Conservation (phyloP, 345 rosid species). For the Cardamine occulta region DNA sequence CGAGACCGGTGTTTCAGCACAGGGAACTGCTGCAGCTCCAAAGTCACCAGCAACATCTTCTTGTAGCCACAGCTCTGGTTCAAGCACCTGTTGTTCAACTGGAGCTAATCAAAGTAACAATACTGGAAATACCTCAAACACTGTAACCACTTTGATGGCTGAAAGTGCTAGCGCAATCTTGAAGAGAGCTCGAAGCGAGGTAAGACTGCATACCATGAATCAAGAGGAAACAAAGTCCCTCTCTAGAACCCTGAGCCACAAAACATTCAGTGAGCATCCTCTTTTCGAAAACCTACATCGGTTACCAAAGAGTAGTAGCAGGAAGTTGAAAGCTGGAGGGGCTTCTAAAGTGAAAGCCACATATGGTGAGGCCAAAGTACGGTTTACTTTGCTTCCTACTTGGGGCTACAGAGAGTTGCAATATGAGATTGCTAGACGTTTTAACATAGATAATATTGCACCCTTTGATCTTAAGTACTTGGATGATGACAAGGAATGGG, state of each 20-base stretch:
- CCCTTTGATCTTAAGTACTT: conserved; percentile 62
- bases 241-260: conserved; percentile 69
- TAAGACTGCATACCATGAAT: conserved; percentile 53
- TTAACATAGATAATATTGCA: conserved; percentile 48
- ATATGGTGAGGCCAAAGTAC: conserved; percentile 65
- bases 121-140: conserved; percentile 38
- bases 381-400: conserved; percentile 60
- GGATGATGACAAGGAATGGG: conserved; percentile 80
- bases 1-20: conserved; percentile 51
- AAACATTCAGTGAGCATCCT: conserved; percentile 52
- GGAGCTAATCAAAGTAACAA: conserved; percentile 56
- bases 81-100: conserved; percentile 70
- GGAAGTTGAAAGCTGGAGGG: conserved; percentile 35
- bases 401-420: conserved; percentile 60
- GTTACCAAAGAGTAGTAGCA: conserved; percentile 40
- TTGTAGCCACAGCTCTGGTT: conserved; percentile 78
- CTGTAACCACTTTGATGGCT: conserved; percentile 37
- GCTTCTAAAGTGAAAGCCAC: conserved; percentile 64
- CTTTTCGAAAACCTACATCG: conserved; percentile 45
- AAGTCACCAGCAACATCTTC: conserved; percentile 73
- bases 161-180: conserved; percentile 51
- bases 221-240: conserved; percentile 59
- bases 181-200: conserved; percentile 68
- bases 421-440: conserved; percentile 63
- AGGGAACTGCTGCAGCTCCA: conserved; percentile 52